Evolutionary conservation across 2,329 filamentous ascomycete species (phyloP).

Genomic region (Chrysoporthe deuterocubensis): DNA sequence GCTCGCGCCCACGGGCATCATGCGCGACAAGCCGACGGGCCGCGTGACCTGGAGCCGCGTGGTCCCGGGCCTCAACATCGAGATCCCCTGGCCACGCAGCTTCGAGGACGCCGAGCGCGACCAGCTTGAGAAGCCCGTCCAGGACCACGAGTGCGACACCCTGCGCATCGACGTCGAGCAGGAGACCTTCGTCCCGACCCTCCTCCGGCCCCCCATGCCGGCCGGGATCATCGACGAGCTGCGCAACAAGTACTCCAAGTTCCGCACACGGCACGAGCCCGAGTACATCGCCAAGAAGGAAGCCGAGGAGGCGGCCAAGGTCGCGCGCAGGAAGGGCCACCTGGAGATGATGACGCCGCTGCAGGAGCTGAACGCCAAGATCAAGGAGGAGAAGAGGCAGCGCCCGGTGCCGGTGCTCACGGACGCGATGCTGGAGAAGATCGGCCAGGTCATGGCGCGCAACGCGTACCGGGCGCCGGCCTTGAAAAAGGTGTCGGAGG

Average conservation of each 20-base stretch:
- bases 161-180: constrained; percentile 75
- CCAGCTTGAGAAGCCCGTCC: constrained; percentile 42
- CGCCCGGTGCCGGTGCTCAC: constrained; percentile 60
- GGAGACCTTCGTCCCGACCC: constrained; percentile 75
- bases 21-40: constrained; percentile 53
- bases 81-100: constrained; percentile 74
- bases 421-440: constrained; percentile 63
- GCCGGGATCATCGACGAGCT: constrained; percentile 80
- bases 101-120: constrained; percentile 44
- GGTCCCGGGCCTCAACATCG: constrained; percentile 71
- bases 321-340: constrained; percentile 42
- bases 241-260: constrained; percentile 79
- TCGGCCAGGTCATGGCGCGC: constrained; percentile 63
- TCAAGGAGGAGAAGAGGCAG: constrained; percentile 54
- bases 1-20: constrained; percentile 58
- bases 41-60: constrained; percentile 58
- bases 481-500: constrained; percentile 34
- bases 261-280: constrained; percentile 78
- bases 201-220: constrained; percentile 80
- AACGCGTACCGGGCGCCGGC: constrained; percentile 51
- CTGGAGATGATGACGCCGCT: constrained; percentile 57
- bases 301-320: constrained; percentile 42
- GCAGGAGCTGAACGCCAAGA: constrained; percentile 62
- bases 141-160: constrained; percentile 70
- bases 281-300: constrained; percentile 65